These are phyloP conservation scores for Hirsutella minnesotensis DNA, from an alignment of 2,329 filamentous ascomycete species.

Conservation along the genomic window DNA sequence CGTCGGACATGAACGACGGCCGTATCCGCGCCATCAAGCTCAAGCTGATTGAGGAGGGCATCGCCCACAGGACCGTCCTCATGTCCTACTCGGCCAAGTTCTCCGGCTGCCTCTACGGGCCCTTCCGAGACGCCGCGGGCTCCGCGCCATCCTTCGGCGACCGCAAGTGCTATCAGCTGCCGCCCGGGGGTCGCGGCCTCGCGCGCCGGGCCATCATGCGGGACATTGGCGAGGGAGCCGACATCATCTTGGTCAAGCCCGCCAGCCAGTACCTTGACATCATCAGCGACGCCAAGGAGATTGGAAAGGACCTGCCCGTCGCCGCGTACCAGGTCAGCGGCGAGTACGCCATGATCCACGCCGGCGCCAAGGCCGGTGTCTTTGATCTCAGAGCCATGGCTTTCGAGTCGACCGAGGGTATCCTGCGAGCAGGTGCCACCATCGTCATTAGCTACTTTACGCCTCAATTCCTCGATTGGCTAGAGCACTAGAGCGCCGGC, in stretches of 20 bases:
- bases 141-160: slow-evolving; percentile 88
- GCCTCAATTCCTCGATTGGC: slow-evolving; percentile 63
- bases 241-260: slow-evolving; percentile 99
- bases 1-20: slow-evolving; percentile 98
- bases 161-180: slow-evolving; percentile 91
- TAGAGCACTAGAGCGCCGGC: slow-evolving; percentile 32
- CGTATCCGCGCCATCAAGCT: slow-evolving; percentile 96
- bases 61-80: slow-evolving; percentile 79
- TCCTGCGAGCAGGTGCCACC: slow-evolving; percentile 81
- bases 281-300: slow-evolving; percentile 91
- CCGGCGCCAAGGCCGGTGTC: slow-evolving; percentile 87
- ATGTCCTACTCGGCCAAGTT: slow-evolving; percentile 99
- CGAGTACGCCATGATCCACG: slow-evolving; percentile 97
- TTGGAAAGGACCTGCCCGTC: slow-evolving; percentile 81
- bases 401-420: slow-evolving; percentile 87
- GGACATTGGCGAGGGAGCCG: slow-evolving; percentile 87
- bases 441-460: slow-evolving; percentile 94
- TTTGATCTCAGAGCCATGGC: slow-evolving; percentile 94
- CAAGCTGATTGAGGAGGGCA: slow-evolving; percentile 89
- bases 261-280: slow-evolving; percentile 94
- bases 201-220: slow-evolving; percentile 81
- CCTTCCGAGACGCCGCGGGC: slow-evolving; percentile 92
- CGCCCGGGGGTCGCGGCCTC: slow-evolving; percentile 80
- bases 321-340: slow-evolving; percentile 96
- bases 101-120: slow-evolving; percentile 89